These are phyloP conservation scores for Diplogelasinospora grovesii DNA, from an alignment of 495 filamentous ascomycete species.

Conservation along the genomic window DNA sequence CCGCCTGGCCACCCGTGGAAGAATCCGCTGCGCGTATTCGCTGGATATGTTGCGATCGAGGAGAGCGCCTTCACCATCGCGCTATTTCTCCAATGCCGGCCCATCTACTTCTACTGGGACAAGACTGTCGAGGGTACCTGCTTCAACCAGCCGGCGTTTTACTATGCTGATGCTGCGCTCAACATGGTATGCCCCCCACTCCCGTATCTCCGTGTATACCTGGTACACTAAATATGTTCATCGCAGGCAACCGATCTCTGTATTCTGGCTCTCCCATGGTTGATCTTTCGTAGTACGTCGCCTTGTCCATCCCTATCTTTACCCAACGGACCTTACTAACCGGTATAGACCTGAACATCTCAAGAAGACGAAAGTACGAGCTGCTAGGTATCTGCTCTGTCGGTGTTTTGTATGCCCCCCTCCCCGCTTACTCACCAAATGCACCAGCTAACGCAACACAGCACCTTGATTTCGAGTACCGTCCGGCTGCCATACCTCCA, in stretches of 20 bases:
- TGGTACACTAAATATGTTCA: no score
- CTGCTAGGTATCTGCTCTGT: constrained; percentile 4
- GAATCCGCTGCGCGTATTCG: constrained; percentile 1
- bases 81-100: constrained; percentile 5
- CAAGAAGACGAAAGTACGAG: constrained; percentile 3
- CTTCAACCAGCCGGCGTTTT: constrained; percentile 7
- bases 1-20: neutral
- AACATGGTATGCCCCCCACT: no score
- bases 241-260: constrained; percentile 3
- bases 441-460: neutral
- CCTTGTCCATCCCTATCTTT: neutral
- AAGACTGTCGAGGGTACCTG: constrained; percentile 1
- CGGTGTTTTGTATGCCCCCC: constrained; percentile 3
- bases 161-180: constrained; percentile 4
- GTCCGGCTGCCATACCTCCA: constrained; percentile 7
- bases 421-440: neutral
- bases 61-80: constrained; percentile 7
- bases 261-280: constrained; percentile 6
- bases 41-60: neutral
- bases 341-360: neutral
- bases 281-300: constrained; percentile 3
- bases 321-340: neutral
- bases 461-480: constrained; percentile 6
- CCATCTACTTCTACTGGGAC: constrained; percentile 6
- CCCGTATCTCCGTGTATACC: no score